Conservation (phyloP, 1,284 basidiomycete genomes). For the Rhodotorula sp. region DNA sequence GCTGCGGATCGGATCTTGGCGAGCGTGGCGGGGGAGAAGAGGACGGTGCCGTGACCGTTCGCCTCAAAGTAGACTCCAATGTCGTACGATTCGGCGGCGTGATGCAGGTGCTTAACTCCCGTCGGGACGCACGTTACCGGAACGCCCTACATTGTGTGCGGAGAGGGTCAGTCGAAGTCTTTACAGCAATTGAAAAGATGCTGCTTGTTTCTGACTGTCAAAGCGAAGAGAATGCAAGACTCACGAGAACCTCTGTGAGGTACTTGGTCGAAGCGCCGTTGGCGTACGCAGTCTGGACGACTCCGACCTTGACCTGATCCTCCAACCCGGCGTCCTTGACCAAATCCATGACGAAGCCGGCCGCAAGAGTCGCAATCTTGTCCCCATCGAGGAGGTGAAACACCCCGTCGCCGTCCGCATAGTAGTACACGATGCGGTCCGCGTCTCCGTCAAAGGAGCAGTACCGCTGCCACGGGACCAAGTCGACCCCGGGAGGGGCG, state of each 20-base stretch:
- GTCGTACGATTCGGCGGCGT: conserved; percentile 90
- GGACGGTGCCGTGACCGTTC: conserved; percentile 96
- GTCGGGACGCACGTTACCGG: conserved; percentile 95
- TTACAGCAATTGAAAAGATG: no score
- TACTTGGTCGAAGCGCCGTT: conserved; percentile 97
- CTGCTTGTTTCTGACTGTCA: neutral
- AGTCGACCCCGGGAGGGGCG: conserved; percentile 68
- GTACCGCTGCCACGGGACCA: conserved; percentile 67
- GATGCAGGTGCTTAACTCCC: conserved; percentile 97
- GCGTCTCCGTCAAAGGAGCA: conserved; percentile 97
- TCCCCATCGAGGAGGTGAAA: conserved; percentile 97
- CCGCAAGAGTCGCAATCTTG: conserved; percentile 93
- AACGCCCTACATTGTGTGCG: conserved; percentile 60
- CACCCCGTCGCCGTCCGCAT: conserved; percentile 61
- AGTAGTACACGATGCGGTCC: conserved; percentile 95
- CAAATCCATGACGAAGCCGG: conserved; percentile 87
- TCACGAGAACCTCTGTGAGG: conserved; percentile 64
- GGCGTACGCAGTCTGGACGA: conserved; percentile 98
- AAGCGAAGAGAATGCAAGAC: conserved; percentile 39
- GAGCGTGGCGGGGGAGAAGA: conserved; percentile 78
- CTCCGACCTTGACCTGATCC: conserved; percentile 80
- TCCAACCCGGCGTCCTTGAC: conserved; percentile 79
- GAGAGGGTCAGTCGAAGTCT: neutral
- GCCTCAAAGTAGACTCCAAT: conserved; percentile 99
- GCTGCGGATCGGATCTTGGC: conserved; percentile 48